Percentiles rank a stretch among this genome's conserved stretches.
Conservation (phyloP, 441 rosid genomes). For the Eutrema salsugineum region DNA sequence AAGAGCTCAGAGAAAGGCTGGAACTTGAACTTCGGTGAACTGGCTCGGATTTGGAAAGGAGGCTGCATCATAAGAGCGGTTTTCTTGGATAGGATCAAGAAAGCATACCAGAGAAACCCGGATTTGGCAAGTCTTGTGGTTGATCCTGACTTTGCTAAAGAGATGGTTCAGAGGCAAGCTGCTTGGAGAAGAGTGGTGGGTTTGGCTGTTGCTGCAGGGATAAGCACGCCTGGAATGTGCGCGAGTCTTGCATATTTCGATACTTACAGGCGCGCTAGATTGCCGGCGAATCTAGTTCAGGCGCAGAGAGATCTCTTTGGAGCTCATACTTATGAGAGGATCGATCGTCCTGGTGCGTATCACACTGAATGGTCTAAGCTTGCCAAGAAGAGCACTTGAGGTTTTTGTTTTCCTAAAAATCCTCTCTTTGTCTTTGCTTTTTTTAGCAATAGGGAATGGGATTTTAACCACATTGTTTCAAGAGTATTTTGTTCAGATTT, state of each 20-base stretch:
- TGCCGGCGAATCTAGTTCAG: constrained; percentile 91
- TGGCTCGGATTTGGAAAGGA: constrained; percentile 98
- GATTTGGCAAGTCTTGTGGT: constrained; percentile 81
- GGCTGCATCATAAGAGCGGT: constrained; percentile 95
- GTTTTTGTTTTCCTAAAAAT: not conserved
- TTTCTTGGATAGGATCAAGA: constrained; percentile 92
- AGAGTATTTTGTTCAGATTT: constrained; percentile 22
- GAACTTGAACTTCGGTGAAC: constrained; percentile 77
- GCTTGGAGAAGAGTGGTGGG: constrained; percentile 99
- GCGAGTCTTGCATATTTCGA: constrained; percentile 93
- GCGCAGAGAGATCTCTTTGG: constrained; percentile 98
- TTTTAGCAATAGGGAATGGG: not conserved
- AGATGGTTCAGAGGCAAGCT: constrained; percentile 96
- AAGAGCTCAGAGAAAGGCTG: constrained; percentile 76
- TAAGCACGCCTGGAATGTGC: constrained; percentile 96
- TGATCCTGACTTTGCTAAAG: constrained; percentile 91
- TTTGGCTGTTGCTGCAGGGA: constrained; percentile 78
- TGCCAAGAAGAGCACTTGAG: constrained; percentile 47
- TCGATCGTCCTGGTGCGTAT: constrained; percentile 69
- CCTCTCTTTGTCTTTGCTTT: not conserved
- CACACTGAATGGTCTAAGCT: constrained; percentile 92
- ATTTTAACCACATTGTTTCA: constrained; percentile 13
- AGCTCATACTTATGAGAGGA: constrained; percentile 92
- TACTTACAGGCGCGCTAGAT: constrained; percentile 87
- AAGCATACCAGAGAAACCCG: constrained; percentile 88